phyloP scores from a whole-genome alignment of 2,329 filamentous ascomycete genomes.

The Bipolaris zeicola region DNA sequence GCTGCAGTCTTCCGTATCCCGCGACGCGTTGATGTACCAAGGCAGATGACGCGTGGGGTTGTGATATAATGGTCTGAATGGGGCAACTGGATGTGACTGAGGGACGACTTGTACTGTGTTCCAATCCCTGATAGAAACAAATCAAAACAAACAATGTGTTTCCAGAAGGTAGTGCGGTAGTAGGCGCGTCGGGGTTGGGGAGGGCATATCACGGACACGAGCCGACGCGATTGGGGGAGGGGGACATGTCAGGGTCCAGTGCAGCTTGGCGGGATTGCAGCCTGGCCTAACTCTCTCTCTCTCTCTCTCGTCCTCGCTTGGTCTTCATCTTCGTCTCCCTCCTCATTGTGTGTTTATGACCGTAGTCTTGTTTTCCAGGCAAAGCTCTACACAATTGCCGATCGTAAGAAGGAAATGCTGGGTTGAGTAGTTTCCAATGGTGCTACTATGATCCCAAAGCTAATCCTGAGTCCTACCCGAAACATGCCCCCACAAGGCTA shows the following conservation, averaged over 20 bases:
- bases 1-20: slow-evolving; percentile 14
- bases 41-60: slow-evolving; percentile 13
- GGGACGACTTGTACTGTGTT: slow-evolving; percentile 9
- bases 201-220: slow-evolving; percentile 20
- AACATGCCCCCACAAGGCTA: neutral
- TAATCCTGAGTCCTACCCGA: too few relatives aligned
- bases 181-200: slow-evolving; percentile 31
- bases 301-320: neutral
- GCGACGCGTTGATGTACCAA: slow-evolving; percentile 30
- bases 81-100: neutral
- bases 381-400: too few relatives aligned
- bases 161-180: slow-evolving; percentile 21
- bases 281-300: neutral
- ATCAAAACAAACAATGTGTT: slow-evolving; percentile 4
- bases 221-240: slow-evolving; percentile 25
- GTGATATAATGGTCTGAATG: slow-evolving; percentile 2
- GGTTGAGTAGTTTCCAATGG: neutral
- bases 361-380: neutral
- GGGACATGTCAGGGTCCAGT: slow-evolving; percentile 24
- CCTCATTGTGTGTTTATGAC: neutral
- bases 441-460: neutral
- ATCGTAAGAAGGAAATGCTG: neutral
- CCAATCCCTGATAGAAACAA: slow-evolving; percentile 2
- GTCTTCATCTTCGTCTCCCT: neutral
- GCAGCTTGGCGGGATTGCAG: slow-evolving; percentile 17